Evolutionary conservation across 1,284 basidiomycete species (phyloP).

Genomic region (Papiliotrema nemorosa): DNA sequence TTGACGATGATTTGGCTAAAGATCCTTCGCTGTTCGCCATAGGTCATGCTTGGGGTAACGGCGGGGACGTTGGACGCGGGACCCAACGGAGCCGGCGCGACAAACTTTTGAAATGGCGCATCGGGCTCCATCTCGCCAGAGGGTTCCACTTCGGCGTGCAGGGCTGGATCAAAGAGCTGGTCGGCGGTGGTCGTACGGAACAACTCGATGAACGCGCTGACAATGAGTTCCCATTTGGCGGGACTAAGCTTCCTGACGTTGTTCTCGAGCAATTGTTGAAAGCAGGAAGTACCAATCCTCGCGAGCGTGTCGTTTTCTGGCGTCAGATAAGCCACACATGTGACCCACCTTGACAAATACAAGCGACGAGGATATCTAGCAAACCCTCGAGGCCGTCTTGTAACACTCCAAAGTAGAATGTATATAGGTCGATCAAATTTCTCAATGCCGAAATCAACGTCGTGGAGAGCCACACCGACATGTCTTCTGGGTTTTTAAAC

Average conservation of each 20-base stretch:
- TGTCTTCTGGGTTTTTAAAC: conserved; percentile 95
- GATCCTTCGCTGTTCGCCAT: conserved; percentile 70
- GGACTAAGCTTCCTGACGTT: conserved; percentile 86
- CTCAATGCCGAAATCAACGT: conserved; percentile 98
- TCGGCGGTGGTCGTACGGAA: conserved; percentile 98
- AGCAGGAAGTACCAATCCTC: conserved; percentile 94
- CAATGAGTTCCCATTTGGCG: conserved; percentile 85
- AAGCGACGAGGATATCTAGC: conserved; percentile 88
- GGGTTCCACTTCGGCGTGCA: conserved; percentile 73
- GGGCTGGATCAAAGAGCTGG: conserved; percentile 88
- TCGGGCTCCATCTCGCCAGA: conserved; percentile 55
- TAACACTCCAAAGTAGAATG: conserved; percentile 89
- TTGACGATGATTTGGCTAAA: conserved; percentile 99
- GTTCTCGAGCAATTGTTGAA: conserved; percentile 92
- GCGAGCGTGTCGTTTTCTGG: conserved; percentile 96
- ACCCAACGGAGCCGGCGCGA: conserved; percentile 45
- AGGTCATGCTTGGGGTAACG: conserved; percentile 33
- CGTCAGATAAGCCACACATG: conserved; percentile 1
- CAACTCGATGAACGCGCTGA: conserved; percentile 88
- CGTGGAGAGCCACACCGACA: conserved; percentile 99
- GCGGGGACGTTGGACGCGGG: conserved; percentile 24
- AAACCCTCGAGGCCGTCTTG: conserved; percentile 87
- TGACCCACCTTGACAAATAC: conserved; percentile 90
- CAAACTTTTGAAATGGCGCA: conserved; percentile 47
- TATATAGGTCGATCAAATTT: conserved; percentile 93